Percentiles rank a stretch among this genome's conserved stretches.
These are phyloP conservation scores for Cucurbita argyrosperma DNA, from an alignment of 306 rosid species.

Conservation along the genomic window DNA sequence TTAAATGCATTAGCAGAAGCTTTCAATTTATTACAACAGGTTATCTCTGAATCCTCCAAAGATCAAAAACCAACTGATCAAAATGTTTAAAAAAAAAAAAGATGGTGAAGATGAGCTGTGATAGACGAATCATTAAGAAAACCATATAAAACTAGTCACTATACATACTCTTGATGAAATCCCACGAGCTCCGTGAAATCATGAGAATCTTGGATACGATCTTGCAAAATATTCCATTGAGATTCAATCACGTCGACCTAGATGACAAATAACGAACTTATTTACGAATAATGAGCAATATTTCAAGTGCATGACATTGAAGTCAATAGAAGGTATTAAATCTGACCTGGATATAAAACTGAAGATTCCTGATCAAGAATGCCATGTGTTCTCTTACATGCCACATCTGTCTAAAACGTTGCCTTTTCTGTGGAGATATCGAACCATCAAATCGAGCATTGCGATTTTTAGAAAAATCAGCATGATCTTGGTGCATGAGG, in stretches of 20 bases:
- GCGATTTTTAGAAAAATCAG: slow-evolving; percentile 50
- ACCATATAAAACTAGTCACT: slow-evolving; percentile 6
- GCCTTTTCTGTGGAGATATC: slow-evolving; percentile 38
- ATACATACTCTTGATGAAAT: slow-evolving; percentile 75
- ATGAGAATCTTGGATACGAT: slow-evolving; percentile 78
- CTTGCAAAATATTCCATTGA: slow-evolving; percentile 88
- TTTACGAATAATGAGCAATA: background rate
- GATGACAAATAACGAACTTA: slow-evolving; percentile 10
- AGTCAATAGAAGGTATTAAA: background rate
- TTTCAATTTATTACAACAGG: background rate
- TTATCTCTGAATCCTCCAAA: background rate
- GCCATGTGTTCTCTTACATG: slow-evolving; percentile 25
- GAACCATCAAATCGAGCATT: slow-evolving; percentile 36
- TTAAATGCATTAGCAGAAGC: background rate
- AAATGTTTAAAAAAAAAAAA: too few relatives aligned
- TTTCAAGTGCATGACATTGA: background rate
- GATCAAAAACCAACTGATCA: too few relatives aligned
- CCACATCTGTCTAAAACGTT: slow-evolving; percentile 75
- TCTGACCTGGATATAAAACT: slow-evolving; percentile 83
- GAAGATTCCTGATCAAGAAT: slow-evolving; percentile 94
- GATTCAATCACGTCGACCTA: slow-evolving; percentile 98
- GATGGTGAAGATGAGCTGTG: background rate
- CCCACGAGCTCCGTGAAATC: slow-evolving; percentile 89
- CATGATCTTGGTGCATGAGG: slow-evolving; percentile 82
- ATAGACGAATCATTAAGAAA: background rate